Evolutionary conservation across 2,329 filamentous ascomycete species (phyloP), one percentile per base, ranked within the genome.

Genomic region (Incumbomyces delicatus): DNA sequence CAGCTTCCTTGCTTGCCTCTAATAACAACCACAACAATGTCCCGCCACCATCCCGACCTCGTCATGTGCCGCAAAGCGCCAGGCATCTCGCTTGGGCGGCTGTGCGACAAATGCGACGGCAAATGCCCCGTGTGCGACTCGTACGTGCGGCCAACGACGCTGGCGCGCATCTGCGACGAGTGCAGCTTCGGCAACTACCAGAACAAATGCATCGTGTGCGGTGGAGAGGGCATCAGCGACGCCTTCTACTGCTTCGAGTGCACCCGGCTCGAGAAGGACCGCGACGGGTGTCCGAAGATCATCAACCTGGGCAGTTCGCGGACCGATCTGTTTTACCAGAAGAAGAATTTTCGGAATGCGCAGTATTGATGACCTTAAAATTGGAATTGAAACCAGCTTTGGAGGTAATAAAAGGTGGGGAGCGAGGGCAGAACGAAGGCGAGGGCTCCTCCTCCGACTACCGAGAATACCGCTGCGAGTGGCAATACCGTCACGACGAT

Each of bases 171-270:
- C 72, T 98, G 92, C 75, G 92, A 98, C 73, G 92, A 98, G 72
- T 98, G 92, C 76, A 89, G 86, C 65, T 98, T 98, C 67, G 92
- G 92, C 63, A 98, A 98, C 76, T 98, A 95, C 74, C 92, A 96
- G 72, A 98, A 98, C 74, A 98, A 98, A 69, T 98, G 92, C 66
- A 88, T 98, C 57, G 92, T 98, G 36, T 98, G 92, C 69, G 92
- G 92, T 65, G 92, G 92, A 59, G 92, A 96, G 71, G 92, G 92
- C 27, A 98, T 98, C 65, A 92, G 85, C 30, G 92, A 98, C 66
- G 92, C 92, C 41, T 96, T 96, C 68, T 98, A 98, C 73, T 98
- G 92, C 74, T 96, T 96, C 63, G 92, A 98, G 70, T 98, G 92
- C 66, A 98, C 92, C 49, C 78, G 92, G 6, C 72, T 98, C 13